These are phyloP conservation scores for Rubus parviflorus DNA, from an alignment of 306 rosid species.

Conservation along the genomic window DNA sequence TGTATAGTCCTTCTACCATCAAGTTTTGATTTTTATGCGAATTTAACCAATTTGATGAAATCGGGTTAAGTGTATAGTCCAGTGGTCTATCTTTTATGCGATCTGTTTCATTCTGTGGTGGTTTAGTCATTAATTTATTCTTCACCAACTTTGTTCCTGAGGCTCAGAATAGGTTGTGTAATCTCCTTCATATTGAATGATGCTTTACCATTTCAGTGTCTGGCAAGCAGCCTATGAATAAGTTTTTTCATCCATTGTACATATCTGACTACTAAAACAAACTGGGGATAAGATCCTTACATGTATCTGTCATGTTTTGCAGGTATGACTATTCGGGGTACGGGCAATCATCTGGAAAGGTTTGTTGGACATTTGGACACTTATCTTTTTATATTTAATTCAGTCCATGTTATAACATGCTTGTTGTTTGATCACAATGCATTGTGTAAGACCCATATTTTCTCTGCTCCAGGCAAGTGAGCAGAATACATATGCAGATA, in stretches of 20 bases:
- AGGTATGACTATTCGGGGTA: constrained; percentile 97
- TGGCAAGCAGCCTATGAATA: not conserved
- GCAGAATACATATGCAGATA: constrained; percentile 92
- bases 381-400: not conserved
- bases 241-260: not conserved
- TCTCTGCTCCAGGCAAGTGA: constrained; percentile 77
- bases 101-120: constrained; percentile 9
- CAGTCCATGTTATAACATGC: not conserved
- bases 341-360: constrained; percentile 96
- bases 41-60: not conserved
- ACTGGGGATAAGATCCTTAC: constrained; percentile 16
- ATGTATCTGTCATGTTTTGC: constrained; percentile 32
- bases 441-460: constrained; percentile 25
- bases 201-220: not conserved
- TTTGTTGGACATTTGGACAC: constrained; percentile 39
- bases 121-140: constrained; percentile 14
- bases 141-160: constrained; percentile 18
- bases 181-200: not conserved
- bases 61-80: not conserved
- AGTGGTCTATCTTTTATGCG: constrained; percentile 17
- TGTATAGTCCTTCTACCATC: not conserved
- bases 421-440: constrained; percentile 27
- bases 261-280: not conserved
- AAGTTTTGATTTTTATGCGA: constrained; percentile 11
- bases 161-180: not conserved